Base-by-base conservation (phyloP, 2,329 filamentous ascomycete species). In the Purpureocillium takamizusanense region DNA sequence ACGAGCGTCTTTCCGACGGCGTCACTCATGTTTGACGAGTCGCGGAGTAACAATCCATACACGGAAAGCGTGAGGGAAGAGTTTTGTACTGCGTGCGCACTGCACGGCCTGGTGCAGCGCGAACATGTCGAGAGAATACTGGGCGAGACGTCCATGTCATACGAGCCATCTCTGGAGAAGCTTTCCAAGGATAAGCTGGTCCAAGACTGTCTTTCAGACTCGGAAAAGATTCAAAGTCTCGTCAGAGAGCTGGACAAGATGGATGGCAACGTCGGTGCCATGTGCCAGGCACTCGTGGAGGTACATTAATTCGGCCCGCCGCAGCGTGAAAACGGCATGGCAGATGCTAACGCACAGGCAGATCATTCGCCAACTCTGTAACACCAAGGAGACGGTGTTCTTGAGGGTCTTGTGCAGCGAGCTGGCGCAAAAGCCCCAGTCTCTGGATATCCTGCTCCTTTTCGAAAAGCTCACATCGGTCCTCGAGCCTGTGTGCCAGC, bases 201-300 rank as follows among this genome's bases (percentile, higher is more conserved):
- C 1, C 72, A 78, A 35, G 81, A 92, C 53, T 95, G 88, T 46
- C 73, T 83, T 35, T 73, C 76, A 10, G 86, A 94, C 47, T 76
- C 81, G 1, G 83, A 87, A 44, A 78, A 81, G 45, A 78, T 85
- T 1, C 83, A 88, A 47, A 75, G 80, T 32, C 69, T 94, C 25
- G 77, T 95, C 31, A 76, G 80, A 30, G 87, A 94, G 51, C 69
- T 98, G 17, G 87, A 95, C 40, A 83, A 82, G 36, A 88, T 92
- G 73, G 86, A 94, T 51, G 90, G 90, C 2, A 95, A 95, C 57
- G 86, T 86, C 3, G 87, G 86, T 2, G 86, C 87, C 2, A 86
- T 94, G 14, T 84, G 83, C 36, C 79, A 82, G 43, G 89, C 88
- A 3, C 67, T 89, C 33, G 76, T 80, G 30, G 83, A 86, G 65